Base-by-base conservation (phyloP, 2,329 filamentous ascomycete species). In the Fusarium sp. region DNA sequence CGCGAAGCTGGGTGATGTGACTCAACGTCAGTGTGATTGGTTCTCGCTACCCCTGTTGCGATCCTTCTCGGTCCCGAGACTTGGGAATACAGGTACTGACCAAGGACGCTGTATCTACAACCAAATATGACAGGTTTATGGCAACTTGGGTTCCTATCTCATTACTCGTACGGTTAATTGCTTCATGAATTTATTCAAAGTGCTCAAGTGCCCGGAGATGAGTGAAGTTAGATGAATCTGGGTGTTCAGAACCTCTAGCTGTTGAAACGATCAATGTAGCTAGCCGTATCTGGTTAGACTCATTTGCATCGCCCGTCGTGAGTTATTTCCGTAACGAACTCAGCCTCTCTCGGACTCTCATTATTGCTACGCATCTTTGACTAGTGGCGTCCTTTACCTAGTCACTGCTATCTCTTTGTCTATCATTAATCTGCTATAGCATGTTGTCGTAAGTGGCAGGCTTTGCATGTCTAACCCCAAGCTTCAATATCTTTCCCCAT, bases 121-220 rank as follows among this genome's bases (percentile, higher is more conserved):
- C 26, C 15, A 1, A 38, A 24, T 11, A 20, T 8, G 5, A 22
- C 6, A 52, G 9, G 7, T 6, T 15, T 1, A 51, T 3, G 12
- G 8, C 4, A 51, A 5, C 4, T 10, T 20, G 3, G 11, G 4
- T 9, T n/a, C 10, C 12, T 2, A 6, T 50, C 5, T 30, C 14
- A 26, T 26, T 20, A 2, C 4, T 13, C 15, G 12, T 0, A 7
- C 14, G 14, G 9, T 3, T 1, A 3, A 3, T 8, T 15, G 13
- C 26, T 48, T 48, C 6, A 15, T 4, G 9, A 0, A 22, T 8
- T 15, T 22, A 11, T 22, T 48, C 6, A 28, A 24, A 22, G 9
- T 1, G 8, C 28, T 8, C 5, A 11, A 15, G 1, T 8, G 4
- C 26, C 45, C 18, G 13, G 26, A 48, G 45, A 22, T 48, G 26